These are phyloP conservation scores for Tribonema minus DNA, from an alignment of 108 stramenopile genomes.

Conservation along the genomic window DNA sequence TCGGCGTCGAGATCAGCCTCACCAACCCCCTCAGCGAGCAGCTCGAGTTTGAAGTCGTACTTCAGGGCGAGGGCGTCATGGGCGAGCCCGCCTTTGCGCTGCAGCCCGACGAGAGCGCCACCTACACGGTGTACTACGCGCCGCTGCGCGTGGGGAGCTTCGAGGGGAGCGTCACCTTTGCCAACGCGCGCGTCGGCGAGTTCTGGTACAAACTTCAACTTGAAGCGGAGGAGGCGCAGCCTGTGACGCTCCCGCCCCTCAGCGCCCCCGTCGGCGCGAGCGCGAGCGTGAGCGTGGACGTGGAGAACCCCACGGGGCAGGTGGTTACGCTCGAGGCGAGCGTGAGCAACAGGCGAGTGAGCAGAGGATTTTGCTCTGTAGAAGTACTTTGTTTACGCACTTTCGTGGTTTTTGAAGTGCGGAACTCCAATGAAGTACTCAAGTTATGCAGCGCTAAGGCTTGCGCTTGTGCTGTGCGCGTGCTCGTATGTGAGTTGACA, in stretches of 20 bases:
- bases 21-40: constrained; percentile 54
- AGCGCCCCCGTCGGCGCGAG: constrained; percentile 47
- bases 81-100: constrained; percentile 49
- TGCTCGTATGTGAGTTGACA: no score
- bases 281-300: constrained; percentile 1
- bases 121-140: constrained; percentile 61
- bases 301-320: constrained; percentile 58
- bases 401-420: no score
- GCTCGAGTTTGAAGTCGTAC: constrained; percentile 51
- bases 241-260: no score
- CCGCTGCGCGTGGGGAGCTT: constrained; percentile 50
- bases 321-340: constrained; percentile 30
- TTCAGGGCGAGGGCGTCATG: constrained; percentile 55
- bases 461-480: no score
- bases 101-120: constrained; percentile 20
- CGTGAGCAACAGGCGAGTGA: no score
- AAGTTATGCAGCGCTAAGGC: no score
- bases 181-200: constrained; percentile 55
- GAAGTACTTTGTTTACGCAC: no score
- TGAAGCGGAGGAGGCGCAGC: constrained; percentile 47
- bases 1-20: constrained; percentile 52
- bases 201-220: constrained; percentile 60
- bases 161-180: constrained; percentile 54
- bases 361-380: no score
- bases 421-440: no score